Conservation (phyloP, 148 eudicot genomes). For the Vaccinium myrtillus region DNA sequence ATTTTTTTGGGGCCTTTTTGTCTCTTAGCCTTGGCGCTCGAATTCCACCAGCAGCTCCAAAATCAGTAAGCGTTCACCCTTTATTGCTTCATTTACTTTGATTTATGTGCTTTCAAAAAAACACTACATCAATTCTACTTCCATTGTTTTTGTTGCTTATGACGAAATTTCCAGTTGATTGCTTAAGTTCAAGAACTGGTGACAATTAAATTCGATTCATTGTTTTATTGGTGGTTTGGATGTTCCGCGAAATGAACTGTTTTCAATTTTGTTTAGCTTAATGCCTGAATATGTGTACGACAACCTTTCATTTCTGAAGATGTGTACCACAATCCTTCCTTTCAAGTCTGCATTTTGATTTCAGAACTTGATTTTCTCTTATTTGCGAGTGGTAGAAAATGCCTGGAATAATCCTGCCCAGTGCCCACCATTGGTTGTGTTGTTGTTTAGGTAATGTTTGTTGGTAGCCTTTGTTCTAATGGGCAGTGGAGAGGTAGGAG, state of each 20-base stretch:
- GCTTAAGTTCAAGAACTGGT: background rate
- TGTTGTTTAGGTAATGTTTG: background rate
- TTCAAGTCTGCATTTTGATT: background rate
- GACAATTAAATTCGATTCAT: background rate
- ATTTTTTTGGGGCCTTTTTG: background rate
- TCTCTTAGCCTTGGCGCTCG: conserved; percentile 32
- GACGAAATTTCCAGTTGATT: background rate
- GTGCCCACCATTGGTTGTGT: background rate
- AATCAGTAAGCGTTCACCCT: conserved; percentile 11
- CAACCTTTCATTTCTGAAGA: no score
- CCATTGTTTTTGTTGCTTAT: background rate
- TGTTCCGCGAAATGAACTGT: background rate
- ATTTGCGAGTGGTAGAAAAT: background rate
- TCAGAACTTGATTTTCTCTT: background rate
- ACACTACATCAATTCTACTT: background rate
- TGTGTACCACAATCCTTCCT: background rate
- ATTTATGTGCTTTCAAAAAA: background rate
- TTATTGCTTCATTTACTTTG: background rate
- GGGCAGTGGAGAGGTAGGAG: background rate
- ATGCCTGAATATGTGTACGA: background rate
- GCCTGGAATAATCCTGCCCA: background rate
- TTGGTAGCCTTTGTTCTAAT: background rate
- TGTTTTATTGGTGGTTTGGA: background rate
- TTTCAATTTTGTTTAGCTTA: background rate
- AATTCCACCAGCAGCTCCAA: conserved; percentile 20